A percentile compares a stretch with the other conserved stretches of the same genome.
Conservation (phyloP, 176 grass and related monocot genomes). For the Tillandsia fasciculata region DNA sequence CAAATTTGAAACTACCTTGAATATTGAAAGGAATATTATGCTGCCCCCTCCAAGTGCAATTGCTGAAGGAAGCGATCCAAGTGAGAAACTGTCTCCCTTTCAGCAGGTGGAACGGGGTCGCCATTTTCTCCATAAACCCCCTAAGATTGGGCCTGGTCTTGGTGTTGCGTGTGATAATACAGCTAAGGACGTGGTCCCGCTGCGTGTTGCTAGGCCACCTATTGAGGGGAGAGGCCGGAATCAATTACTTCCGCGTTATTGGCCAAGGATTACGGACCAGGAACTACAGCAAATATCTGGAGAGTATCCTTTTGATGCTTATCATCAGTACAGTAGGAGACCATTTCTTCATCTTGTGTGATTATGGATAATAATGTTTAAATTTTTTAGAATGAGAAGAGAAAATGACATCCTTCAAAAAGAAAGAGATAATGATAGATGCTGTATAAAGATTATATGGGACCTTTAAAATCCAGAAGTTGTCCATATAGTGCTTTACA, state of each 20-base stretch:
- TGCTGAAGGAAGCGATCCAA: conserved; percentile 50
- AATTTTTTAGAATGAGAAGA: neutral
- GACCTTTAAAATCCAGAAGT: too few species aligned
- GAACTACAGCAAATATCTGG: conserved; percentile 99
- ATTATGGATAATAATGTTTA: too few species aligned
- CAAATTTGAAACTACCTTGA: conserved; percentile 46
- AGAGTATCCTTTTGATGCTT: conserved; percentile 62
- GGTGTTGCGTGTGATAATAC: conserved; percentile 41
- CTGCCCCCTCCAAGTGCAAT: conserved; percentile 36
- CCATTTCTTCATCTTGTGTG: too few species aligned
- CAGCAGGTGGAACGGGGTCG: conserved; percentile 60
- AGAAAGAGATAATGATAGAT: too few species aligned
- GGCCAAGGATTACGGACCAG: conserved; percentile 99
- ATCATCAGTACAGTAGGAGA: too few species aligned
- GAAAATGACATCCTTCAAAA: neutral
- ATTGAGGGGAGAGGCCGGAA: conserved; percentile 81
- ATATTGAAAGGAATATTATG: conserved; percentile 40
- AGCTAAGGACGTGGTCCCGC: conserved; percentile 58
- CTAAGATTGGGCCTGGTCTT: conserved; percentile 46
- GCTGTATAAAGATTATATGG: too few species aligned
- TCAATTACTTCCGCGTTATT: conserved; percentile 95
- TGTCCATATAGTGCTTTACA: too few species aligned
- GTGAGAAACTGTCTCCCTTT: conserved; percentile 35
- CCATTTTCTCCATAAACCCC: conserved; percentile 48
- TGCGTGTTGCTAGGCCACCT: conserved; percentile 93